Evolutionary conservation across 208 protist species (phyloP), one percentile per base, ranked within the genome.

Genomic region (Herpetomonas muscarum): DNA sequence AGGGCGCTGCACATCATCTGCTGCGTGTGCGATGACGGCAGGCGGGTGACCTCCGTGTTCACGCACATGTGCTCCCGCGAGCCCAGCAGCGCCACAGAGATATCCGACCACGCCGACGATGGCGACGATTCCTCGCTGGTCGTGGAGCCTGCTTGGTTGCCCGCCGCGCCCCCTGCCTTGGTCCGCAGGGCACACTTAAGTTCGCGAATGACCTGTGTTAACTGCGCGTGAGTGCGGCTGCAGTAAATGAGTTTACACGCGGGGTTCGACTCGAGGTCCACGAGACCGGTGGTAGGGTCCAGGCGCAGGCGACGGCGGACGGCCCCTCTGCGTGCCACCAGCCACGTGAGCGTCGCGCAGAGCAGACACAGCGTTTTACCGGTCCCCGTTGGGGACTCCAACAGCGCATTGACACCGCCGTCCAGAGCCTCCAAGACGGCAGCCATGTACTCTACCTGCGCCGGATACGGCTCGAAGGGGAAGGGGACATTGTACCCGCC

Each of bases 291-390:
- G 10, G 41, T 19, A 22, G 41, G 10, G 41, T 46, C 41, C 15
- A 24, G 22, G 53, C 36, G 57, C 48, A 6, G 42, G 55, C 1
- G 59, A 41, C 12, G 56, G 48, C 19, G 28, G 3, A 55, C 41
- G 13, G 21, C 5, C 12, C 13, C 9, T 31, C 32, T 39, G 13
- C 58, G 19, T 17, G 26, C 57, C 32, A 56, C 46, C 31, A 71
- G 45, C 97, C 97, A 99, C 1, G 76, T 96, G 0, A 99, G 75
- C 0, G 85, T 76, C 13, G 94, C 82, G 61, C 97, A 98, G n/a
- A 99, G 74, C 29, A 99, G 68, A 57, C 90, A 97, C 10, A 99
- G 70, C 7, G 97, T 99, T 70, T 99, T 99, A 10, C 98, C 98
- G 1, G 97, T 99, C 17, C 97, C 97, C 1, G 97, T 99, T 1